Conservation (phyloP, 129 eudicot genomes). For the Lactuca saligna region DNA sequence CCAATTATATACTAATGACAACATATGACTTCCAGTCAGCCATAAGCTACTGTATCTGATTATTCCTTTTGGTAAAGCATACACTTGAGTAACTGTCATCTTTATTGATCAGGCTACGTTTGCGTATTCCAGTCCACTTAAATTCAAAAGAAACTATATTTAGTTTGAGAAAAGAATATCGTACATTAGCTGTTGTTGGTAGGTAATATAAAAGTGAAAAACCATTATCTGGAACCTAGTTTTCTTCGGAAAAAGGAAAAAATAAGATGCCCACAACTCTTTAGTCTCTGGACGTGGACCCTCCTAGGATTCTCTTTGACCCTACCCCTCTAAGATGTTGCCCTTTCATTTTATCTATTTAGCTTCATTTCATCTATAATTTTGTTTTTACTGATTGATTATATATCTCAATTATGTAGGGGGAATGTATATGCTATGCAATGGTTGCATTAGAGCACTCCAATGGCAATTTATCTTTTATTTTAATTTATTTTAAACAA, state of each 20-base stretch:
- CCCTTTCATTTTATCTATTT: not conserved
- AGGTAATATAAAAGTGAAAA: conserved; percentile 8
- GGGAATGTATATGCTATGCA: too few species aligned
- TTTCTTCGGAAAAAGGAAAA: conserved; percentile 10
- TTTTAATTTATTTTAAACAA: too few species aligned
- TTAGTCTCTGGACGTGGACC: conserved; percentile 16
- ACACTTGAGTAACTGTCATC: conserved; percentile 1
- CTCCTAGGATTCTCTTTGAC: conserved; percentile 10
- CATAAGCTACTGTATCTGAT: not conserved
- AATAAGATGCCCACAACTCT: conserved; percentile 34
- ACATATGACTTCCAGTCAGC: conserved; percentile 3
- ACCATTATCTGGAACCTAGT: conserved; percentile 25
- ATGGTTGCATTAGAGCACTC: too few species aligned
- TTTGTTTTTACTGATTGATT: not conserved
- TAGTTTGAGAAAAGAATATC: conserved; percentile 5
- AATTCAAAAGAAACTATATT: not conserved
- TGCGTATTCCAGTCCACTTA: not conserved
- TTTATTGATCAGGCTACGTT: not conserved
- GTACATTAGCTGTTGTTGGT: conserved; percentile 14
- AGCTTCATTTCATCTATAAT: not conserved
- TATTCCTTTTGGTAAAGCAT: conserved; percentile 19
- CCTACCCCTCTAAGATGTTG: not conserved
- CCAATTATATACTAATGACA: conserved; percentile 6
- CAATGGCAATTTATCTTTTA: too few species aligned
- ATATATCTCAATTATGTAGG: too few species aligned